These are phyloP conservation scores for Amanita polypyramis DNA, from an alignment of 768 basidiomycete species.

Conservation along the genomic window DNA sequence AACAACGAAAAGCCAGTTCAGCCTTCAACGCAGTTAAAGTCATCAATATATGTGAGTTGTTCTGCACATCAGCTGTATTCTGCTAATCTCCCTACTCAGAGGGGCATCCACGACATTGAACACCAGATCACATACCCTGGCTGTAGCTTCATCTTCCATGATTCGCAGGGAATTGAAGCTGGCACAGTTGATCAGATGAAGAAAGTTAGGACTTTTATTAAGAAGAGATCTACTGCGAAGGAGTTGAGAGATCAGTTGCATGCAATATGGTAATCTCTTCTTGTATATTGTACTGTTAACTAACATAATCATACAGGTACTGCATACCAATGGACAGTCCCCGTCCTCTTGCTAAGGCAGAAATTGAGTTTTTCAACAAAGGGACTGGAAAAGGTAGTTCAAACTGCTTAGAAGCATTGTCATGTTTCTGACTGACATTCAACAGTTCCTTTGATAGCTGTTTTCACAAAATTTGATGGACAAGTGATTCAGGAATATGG, in stretches of 20 bases:
- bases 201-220: constrained; percentile 21
- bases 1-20: too few species aligned
- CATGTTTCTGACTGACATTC: not conserved
- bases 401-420: not conserved
- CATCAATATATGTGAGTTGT: constrained; percentile 11
- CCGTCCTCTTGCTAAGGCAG: constrained; percentile 19
- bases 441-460: constrained; percentile 25
- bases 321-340: constrained; percentile 21
- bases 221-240: constrained; percentile 11
- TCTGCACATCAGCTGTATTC: not conserved
- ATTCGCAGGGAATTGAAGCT: constrained; percentile 29
- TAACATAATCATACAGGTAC: constrained; percentile 19
- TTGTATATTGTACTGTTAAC: not conserved
- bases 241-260: constrained; percentile 20
- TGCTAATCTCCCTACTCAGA: constrained; percentile 10
- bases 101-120: constrained; percentile 24
- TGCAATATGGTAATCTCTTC: constrained; percentile 22
- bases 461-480: constrained; percentile 29
- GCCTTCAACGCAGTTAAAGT: too few species aligned
- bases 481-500: constrained; percentile 14
- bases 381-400: constrained; percentile 14
- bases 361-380: constrained; percentile 21
- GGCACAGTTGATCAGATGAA: constrained; percentile 20
- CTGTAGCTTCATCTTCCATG: constrained; percentile 30
- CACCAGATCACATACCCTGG: constrained; percentile 16